Conservation (phyloP, 2,329 filamentous ascomycete species). For the Monosporascus sp. region DNA sequence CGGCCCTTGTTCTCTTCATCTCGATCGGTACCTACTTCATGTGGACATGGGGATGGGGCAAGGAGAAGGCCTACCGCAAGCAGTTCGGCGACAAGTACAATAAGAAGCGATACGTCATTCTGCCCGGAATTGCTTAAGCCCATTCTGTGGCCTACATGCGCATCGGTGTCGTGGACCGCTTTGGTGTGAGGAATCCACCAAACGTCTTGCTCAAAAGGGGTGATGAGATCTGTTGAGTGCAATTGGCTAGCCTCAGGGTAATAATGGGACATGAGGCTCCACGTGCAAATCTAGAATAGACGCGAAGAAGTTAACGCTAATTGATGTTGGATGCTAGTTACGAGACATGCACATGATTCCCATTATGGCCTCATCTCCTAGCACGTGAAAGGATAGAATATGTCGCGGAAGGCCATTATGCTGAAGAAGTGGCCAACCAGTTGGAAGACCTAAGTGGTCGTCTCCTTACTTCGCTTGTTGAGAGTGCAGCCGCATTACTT, state of each 20-base stretch:
- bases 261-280: background rate
- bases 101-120: slow-evolving; percentile 81
- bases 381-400: too few species aligned
- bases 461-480: too few species aligned
- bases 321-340: background rate
- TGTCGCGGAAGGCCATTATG: too few species aligned
- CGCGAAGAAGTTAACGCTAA: background rate
- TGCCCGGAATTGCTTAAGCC: slow-evolving; percentile 68
- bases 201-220: background rate
- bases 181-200: background rate
- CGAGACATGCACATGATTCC: too few species aligned
- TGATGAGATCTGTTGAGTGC: background rate
- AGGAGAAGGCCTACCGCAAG: slow-evolving; percentile 83
- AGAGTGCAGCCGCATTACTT: too few species aligned
- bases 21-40: slow-evolving; percentile 70
- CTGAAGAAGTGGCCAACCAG: too few species aligned
- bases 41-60: slow-evolving; percentile 82
- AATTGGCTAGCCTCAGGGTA: background rate
- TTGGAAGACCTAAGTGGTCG: too few species aligned
- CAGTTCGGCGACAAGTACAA: slow-evolving; percentile 93
- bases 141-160: background rate
- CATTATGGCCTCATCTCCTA: too few species aligned
- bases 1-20: slow-evolving; percentile 73
- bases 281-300: background rate
- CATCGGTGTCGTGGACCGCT: background rate